Conservation (phyloP, 192 early-diverging fungal genomes). For the Physocladia obscura region DNA sequence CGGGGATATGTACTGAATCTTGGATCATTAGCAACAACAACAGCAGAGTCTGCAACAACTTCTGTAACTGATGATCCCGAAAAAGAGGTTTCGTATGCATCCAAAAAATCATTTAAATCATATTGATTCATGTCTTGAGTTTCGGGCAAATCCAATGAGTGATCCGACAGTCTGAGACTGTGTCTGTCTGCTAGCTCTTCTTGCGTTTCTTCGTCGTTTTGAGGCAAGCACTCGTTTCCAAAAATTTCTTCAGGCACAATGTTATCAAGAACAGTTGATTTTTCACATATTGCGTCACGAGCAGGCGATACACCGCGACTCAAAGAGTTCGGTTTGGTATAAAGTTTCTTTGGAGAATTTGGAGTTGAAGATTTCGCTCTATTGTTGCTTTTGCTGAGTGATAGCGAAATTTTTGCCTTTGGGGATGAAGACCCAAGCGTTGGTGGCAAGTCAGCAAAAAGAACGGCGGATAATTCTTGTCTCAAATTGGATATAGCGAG, state of each 20-base stretch:
- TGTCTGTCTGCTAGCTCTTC: background rate
- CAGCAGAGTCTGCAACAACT: background rate
- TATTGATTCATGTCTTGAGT: background rate
- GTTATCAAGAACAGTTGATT: background rate
- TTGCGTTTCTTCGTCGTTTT: background rate
- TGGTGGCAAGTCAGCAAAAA: background rate
- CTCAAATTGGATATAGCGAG: too few species aligned
- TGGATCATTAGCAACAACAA: background rate
- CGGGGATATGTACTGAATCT: background rate
- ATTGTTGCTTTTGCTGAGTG: background rate
- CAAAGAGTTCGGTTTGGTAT: background rate
- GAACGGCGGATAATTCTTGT: background rate
- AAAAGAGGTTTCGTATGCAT: slow-evolving; percentile 5
- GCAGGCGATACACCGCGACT: background rate
- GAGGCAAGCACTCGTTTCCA: background rate
- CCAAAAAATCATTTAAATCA: slow-evolving; percentile 7
- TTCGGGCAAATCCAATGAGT: background rate
- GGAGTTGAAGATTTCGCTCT: background rate
- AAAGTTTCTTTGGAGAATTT: background rate
- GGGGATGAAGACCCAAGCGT: background rate
- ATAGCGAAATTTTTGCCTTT: background rate
- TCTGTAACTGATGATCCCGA: background rate
- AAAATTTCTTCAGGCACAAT: background rate
- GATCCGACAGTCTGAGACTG: background rate
- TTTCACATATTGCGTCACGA: background rate